phyloP scores from a whole-genome alignment of 2,329 filamentous ascomycete species.

The Penicillium sp. region DNA sequence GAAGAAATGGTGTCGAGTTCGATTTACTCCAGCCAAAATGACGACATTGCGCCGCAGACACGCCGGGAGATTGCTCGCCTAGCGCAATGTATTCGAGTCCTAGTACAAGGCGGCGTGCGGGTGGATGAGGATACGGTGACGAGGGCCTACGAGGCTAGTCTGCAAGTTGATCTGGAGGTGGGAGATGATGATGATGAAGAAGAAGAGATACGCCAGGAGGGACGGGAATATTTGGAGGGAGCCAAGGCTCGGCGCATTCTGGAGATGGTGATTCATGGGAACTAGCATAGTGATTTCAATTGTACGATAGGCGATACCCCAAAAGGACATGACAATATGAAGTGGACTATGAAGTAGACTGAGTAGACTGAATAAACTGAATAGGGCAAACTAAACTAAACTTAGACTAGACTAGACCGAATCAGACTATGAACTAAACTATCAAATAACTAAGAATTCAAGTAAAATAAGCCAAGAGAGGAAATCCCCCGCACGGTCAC shows the following conservation, averaged over 20 bases:
- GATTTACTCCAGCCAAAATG: conserved; percentile 94
- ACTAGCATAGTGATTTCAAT: neutral
- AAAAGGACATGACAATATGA: neutral
- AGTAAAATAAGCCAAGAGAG: neutral
- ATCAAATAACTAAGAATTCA: neutral
- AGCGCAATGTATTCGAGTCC: conserved; percentile 70
- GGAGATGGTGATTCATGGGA: conserved; percentile 24
- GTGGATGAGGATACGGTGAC: conserved; percentile 89
- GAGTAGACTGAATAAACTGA: too few relatives aligned
- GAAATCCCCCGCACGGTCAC: neutral
- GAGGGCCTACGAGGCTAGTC: conserved; percentile 72
- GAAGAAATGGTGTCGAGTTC: conserved; percentile 81
- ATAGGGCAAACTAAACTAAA: too few relatives aligned
- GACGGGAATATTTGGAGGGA: conserved; percentile 42
- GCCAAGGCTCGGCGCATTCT: conserved; percentile 39
- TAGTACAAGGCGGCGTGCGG: conserved; percentile 75
- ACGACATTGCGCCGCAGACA: conserved; percentile 69
- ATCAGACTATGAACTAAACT: too few relatives aligned
- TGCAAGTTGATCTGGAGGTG: conserved; percentile 58
- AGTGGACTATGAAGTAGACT: too few relatives aligned
- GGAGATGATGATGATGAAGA: conserved; percentile 39
- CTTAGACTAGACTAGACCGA: too few relatives aligned
- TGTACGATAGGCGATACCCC: neutral
- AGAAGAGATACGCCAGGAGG: conserved; percentile 30
- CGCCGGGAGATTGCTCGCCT: conserved; percentile 85